Conservation (phyloP, 768 basidiomycete species). For the Auriculariales sp. region DNA sequence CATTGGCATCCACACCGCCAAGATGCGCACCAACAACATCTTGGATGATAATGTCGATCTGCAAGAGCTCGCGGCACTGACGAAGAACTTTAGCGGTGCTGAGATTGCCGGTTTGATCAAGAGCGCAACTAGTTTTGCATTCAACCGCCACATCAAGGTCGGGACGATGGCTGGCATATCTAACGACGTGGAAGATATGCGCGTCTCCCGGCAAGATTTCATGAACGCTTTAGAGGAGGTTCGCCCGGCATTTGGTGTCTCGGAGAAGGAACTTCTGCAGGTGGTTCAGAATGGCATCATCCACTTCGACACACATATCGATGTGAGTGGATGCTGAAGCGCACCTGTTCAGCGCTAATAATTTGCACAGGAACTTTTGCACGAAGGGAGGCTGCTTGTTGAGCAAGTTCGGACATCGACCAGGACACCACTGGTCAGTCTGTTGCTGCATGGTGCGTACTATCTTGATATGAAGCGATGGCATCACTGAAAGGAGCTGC, state of each 20-base stretch:
- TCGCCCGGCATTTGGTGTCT: constrained; percentile 92
- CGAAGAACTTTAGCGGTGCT: constrained; percentile 97
- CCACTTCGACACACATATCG: constrained; percentile 58
- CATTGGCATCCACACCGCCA: constrained; percentile 83
- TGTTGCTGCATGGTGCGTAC: constrained; percentile 56
- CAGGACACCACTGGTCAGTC: constrained; percentile 81
- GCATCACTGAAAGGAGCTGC: too few species aligned
- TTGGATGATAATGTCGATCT: constrained; percentile 83
- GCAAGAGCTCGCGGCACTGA: constrained; percentile 59
- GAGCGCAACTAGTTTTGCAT: constrained; percentile 96
- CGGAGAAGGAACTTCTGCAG: constrained; percentile 86
- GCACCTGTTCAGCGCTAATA: neutral
- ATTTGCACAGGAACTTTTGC: constrained; percentile 58
- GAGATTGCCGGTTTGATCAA: constrained; percentile 94
- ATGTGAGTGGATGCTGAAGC: constrained; percentile 37
- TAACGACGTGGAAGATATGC: constrained; percentile 85
- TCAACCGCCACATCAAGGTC: constrained; percentile 94
- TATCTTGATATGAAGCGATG: neutral
- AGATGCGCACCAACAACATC: constrained; percentile 85
- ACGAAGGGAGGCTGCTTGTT: constrained; percentile 76
- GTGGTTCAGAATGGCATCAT: constrained; percentile 97
- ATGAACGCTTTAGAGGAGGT: constrained; percentile 85
- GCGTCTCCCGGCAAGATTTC: constrained; percentile 80
- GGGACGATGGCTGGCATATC: constrained; percentile 95
- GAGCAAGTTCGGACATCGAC: constrained; percentile 87